phyloP scores from a whole-genome alignment of 352 stramenopile genomes.

The Thalassiosira livingstoniorum region DNA sequence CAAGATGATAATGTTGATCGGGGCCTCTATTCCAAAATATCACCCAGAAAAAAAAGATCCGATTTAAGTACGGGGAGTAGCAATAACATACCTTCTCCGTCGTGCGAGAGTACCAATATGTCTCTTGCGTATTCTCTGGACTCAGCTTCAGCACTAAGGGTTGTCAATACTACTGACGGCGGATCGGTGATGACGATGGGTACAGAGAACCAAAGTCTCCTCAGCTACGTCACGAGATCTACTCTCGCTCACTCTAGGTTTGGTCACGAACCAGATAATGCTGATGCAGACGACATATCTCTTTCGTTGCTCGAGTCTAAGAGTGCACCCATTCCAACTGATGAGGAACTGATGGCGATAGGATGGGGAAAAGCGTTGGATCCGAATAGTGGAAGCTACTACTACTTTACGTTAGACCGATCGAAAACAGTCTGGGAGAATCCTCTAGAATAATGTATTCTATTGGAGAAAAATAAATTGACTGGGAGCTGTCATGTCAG shows the following conservation, averaged over 20 bases:
- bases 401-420: constrained; percentile 86
- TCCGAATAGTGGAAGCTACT: constrained; percentile 80
- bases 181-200: constrained; percentile 55
- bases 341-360: constrained; percentile 81
- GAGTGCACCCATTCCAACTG: constrained; percentile 72
- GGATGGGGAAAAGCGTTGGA: constrained; percentile 85
- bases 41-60: constrained; percentile 18
- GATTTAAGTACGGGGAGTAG: constrained; percentile 6
- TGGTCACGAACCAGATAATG: constrained; percentile 30
- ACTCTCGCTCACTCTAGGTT: constrained; percentile 56
- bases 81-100: constrained; percentile 24
- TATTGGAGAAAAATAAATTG: no score
- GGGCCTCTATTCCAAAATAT: constrained; percentile 22
- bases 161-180: constrained; percentile 18
- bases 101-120: constrained; percentile 47
- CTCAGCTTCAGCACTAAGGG: constrained; percentile 54
- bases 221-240: constrained; percentile 70
- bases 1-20: constrained; percentile 57
- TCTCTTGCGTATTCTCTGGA: constrained; percentile 76
- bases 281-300: constrained; percentile 63
- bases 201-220: constrained; percentile 63
- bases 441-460: constrained; percentile 51
- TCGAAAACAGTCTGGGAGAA: constrained; percentile 84
- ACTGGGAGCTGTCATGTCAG: no score
- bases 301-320: constrained; percentile 72